A percentile compares a stretch with the other conserved stretches of the same genome.
These are phyloP conservation scores for Rosellinia necatrix DNA, from an alignment of 2,329 filamentous ascomycete genomes.

Conservation along the genomic window DNA sequence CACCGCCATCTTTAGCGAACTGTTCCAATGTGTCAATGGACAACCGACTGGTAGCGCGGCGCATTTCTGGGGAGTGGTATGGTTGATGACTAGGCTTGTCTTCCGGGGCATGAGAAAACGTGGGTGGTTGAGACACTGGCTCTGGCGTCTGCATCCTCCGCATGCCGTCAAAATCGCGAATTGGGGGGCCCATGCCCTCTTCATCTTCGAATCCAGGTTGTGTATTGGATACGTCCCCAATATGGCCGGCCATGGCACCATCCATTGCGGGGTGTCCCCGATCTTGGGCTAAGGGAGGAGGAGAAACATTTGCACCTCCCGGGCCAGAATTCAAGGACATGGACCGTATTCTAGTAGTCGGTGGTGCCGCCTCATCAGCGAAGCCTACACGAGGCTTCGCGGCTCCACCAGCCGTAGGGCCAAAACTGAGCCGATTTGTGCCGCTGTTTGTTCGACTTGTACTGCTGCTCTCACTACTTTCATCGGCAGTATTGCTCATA, in stretches of 20 bases:
- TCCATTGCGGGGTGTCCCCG: no score
- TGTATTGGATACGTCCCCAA: slow-evolving; percentile 55
- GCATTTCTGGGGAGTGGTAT: slow-evolving; percentile 75
- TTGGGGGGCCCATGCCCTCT: slow-evolving; percentile 50
- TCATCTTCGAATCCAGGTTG: slow-evolving; percentile 53
- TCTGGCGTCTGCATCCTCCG: slow-evolving; percentile 67
- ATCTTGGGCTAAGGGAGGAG: no score
- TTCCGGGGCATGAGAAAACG: slow-evolving; percentile 76
- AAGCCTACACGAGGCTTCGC: slow-evolving; percentile 60
- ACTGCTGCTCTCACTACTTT: slow-evolving; percentile 48
- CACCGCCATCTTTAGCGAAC: slow-evolving; percentile 71
- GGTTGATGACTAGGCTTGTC: slow-evolving; percentile 71
- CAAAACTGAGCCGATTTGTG: slow-evolving; percentile 61
- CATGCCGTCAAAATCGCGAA: slow-evolving; percentile 59
- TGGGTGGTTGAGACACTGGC: slow-evolving; percentile 77
- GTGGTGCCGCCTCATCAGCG: slow-evolving; percentile 53
- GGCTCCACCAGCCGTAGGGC: slow-evolving; percentile 41
- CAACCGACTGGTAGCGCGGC: slow-evolving; percentile 81
- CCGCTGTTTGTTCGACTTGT: slow-evolving; percentile 62
- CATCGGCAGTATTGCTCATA: slow-evolving; percentile 67
- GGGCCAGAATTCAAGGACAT: slow-evolving; percentile 50
- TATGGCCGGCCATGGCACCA: slow-evolving; percentile 43
- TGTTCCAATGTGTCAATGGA: slow-evolving; percentile 82
- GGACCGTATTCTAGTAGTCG: slow-evolving; percentile 57
- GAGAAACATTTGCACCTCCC: slow-evolving; percentile 52